A percentile compares a stretch with the other conserved stretches of the same genome.
Evolutionary conservation across 2,329 filamentous ascomycete species (phyloP).

Genomic region (Emergomyces pasteurianus): DNA sequence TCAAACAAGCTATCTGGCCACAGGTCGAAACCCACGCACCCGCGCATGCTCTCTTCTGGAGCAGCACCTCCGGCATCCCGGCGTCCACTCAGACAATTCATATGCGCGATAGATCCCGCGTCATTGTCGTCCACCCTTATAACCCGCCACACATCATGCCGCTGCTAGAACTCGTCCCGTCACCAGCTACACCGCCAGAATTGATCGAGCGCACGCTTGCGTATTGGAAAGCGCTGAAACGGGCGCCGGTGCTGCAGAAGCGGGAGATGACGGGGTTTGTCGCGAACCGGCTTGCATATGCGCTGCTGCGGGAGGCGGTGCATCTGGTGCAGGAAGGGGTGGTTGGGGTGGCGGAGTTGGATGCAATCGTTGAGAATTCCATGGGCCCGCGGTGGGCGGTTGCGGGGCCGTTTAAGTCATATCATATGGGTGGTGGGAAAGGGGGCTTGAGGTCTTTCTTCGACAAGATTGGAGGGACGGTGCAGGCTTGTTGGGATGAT

Average conservation of each 20-base stretch:
- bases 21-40: slow-evolving; percentile 38
- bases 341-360: slow-evolving; percentile 41
- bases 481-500: slow-evolving; percentile 44
- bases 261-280: slow-evolving; percentile 46
- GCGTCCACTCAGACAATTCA: slow-evolving; percentile 37
- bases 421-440: slow-evolving; percentile 46
- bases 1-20: slow-evolving; percentile 43
- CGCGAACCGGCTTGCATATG: slow-evolving; percentile 46
- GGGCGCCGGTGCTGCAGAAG: slow-evolving; percentile 39
- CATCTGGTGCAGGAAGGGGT: slow-evolving; percentile 44
- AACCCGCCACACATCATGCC: slow-evolving; percentile 53
- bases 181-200: slow-evolving; percentile 27
- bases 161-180: slow-evolving; percentile 46
- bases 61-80: slow-evolving; percentile 46
- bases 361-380: slow-evolving; percentile 39
- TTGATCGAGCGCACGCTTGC: slow-evolving; percentile 30
- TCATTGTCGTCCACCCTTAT: slow-evolving; percentile 49
- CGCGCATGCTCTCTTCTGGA: slow-evolving; percentile 41
- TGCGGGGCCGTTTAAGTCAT: slow-evolving; percentile 46
- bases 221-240: slow-evolving; percentile 35
- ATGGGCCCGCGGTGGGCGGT: slow-evolving; percentile 46
- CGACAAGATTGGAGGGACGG: slow-evolving; percentile 44
- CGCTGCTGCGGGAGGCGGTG: slow-evolving; percentile 44
- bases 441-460: slow-evolving; percentile 43
- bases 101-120: slow-evolving; percentile 32